phyloP scores from a whole-genome alignment of 2,329 filamentous ascomycete species.

The Helminthosporium solani region DNA sequence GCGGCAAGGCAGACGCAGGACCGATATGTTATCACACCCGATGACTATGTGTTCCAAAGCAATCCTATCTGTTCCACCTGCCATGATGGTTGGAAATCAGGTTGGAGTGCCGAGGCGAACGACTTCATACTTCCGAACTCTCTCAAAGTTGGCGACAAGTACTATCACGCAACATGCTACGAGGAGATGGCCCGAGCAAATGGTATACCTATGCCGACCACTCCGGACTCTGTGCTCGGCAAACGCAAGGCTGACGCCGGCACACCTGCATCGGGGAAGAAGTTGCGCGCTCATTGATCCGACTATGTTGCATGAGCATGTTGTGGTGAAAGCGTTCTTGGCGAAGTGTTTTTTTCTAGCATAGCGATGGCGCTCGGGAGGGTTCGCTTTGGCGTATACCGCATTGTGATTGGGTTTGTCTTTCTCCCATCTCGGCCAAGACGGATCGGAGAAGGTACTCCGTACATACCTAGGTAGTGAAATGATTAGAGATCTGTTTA shows the following conservation, averaged over 20 bases:
- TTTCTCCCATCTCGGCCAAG: background rate
- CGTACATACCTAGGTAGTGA: too few relatives aligned
- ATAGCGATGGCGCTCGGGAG: slow-evolving; percentile 13
- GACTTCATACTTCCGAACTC: slow-evolving; percentile 98
- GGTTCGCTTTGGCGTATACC: background rate
- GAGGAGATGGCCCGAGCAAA: slow-evolving; percentile 57
- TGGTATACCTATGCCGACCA: slow-evolving; percentile 34
- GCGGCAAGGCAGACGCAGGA: slow-evolving; percentile 58
- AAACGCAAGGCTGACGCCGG: slow-evolving; percentile 38
- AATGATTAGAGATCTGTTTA: too few relatives aligned
- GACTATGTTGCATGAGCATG: background rate
- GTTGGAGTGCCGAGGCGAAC: slow-evolving; percentile 88
- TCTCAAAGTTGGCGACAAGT: slow-evolving; percentile 70
- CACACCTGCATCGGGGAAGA: slow-evolving; percentile 31
- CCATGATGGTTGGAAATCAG: slow-evolving; percentile 89
- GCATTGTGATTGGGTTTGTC: background rate
- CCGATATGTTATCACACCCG: slow-evolving; percentile 80
- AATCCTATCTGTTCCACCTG: slow-evolving; percentile 81
- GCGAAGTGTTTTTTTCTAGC: slow-evolving; percentile 1
- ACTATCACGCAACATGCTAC: slow-evolving; percentile 90
- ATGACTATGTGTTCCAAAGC: slow-evolving; percentile 71
- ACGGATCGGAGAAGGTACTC: too few relatives aligned
- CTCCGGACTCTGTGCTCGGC: slow-evolving; percentile 40
- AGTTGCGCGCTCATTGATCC: slow-evolving; percentile 28
- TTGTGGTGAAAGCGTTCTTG: background rate